These are phyloP conservation scores for Scheffersomyces coipomensis DNA, from an alignment of 805 yeast genomes.

Conservation along the genomic window DNA sequence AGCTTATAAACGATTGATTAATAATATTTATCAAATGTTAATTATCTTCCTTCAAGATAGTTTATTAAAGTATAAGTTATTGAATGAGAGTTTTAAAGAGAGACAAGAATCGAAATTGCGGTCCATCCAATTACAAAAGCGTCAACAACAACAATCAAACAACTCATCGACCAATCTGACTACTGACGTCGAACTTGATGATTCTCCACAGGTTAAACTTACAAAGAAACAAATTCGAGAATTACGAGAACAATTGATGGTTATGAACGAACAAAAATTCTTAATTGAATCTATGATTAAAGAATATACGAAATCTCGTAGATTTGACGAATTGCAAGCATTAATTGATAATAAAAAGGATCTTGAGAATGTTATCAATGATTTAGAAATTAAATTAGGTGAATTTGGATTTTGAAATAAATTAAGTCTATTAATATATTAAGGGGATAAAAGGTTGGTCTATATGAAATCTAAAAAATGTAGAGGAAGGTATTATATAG, in stretches of 20 bases:
- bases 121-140: constrained; percentile 4
- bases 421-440: background rate
- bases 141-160: background rate
- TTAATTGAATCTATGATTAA: constrained; percentile 65
- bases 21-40: constrained; percentile 57
- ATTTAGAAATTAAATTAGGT: constrained; percentile 53
- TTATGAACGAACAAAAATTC: constrained; percentile 78
- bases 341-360: constrained; percentile 60
- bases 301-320: constrained; percentile 61
- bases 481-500: too few species aligned
- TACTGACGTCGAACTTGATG: background rate
- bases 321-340: constrained; percentile 72
- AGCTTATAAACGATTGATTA: constrained; percentile 30
- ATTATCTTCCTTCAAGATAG: constrained; percentile 64
- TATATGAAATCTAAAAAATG: background rate
- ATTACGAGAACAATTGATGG: constrained; percentile 75
- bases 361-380: constrained; percentile 46
- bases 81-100: constrained; percentile 48
- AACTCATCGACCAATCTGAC: background rate
- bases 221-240: constrained; percentile 56
- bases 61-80: constrained; percentile 59
- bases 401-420: constrained; percentile 36
- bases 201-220: constrained; percentile 26
- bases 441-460: background rate
- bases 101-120: constrained; percentile 19